Evolutionary conservation across 2,329 filamentous ascomycete genomes (phyloP), one percentile per base, ranked within the genome.

Genomic region (Albophoma yamanashiensis): DNA sequence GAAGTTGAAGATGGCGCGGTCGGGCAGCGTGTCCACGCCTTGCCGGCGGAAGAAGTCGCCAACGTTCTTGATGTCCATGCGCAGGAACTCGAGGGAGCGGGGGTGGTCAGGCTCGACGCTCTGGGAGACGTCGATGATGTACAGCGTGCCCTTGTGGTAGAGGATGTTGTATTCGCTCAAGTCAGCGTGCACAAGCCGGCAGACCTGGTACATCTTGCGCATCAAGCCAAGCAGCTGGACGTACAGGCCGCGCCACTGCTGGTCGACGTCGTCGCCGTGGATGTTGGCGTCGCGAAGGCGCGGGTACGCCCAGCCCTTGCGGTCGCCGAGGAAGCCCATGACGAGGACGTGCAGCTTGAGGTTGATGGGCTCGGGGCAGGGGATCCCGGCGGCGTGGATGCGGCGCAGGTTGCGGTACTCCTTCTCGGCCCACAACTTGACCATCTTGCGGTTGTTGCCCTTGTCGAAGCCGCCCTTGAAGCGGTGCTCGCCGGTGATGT

Each of bases 41-140:
- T 96, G 88, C 25, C 89, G 83, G 38, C 86, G 81, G 83, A 97
- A 99, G 76, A 96, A 99, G 73, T 96, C 91, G 27, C 86, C 89
- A 1, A 96, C 86, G 70, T 99, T 99, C 80, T 97, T 97, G 75
- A 99, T 92, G 71, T 99, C 94, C 92, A 97, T 97, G 40, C 94
- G 87, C 67, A 99, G 75, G 71, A 99, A 99, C 71, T 97, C 93
- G 38, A 96, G 81, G 2, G 90, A 93, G 61, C 91, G 84, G 0
- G 94, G 94, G 73, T 99, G 94, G 67, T 97, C 93, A 66, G 95
- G 92, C 77, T 97, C 95, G 25, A 99, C 94, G 70, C 89, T 94
- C 77, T 99, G 94, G 60, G 91, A 96, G 52, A 99, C 94, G 74
- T 99, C 94, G 73, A 99, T 99, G 69, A 99, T 89, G 79, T 91